Evolutionary conservation across 257 asterid genomes (phyloP).

Genomic region (Agastache rugosa): DNA sequence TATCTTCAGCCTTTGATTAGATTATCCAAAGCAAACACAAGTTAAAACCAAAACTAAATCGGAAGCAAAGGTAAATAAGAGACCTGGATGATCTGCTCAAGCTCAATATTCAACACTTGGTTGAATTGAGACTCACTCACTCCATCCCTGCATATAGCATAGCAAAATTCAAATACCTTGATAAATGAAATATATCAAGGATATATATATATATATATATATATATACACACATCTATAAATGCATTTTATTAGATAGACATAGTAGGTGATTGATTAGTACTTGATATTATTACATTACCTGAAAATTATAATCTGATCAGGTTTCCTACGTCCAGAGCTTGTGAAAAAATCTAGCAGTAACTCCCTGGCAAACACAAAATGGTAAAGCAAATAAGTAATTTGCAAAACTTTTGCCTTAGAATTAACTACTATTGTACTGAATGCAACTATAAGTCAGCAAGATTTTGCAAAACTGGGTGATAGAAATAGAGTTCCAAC

Average conservation of each 20-base stretch:
- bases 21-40: neutral
- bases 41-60: neutral
- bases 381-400: neutral
- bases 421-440: neutral
- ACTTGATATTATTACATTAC: conserved; percentile 36
- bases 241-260: neutral
- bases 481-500: neutral
- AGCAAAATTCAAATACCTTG: neutral
- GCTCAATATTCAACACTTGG: conserved; percentile 72
- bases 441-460: neutral
- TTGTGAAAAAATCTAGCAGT: conserved; percentile 53
- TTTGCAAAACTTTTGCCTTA: neutral
- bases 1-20: neutral
- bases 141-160: conserved; percentile 57
- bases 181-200: neutral
- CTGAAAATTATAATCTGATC: conserved; percentile 73
- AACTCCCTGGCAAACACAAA: conserved; percentile 54
- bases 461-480: neutral
- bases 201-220: no score
- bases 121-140: conserved; percentile 81
- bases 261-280: neutral
- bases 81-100: conserved; percentile 70
- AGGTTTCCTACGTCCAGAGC: conserved; percentile 51
- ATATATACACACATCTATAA: neutral
- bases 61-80: neutral